phyloP scores from a whole-genome alignment of 257 asterid genomes.

The Paulownia fortunei region DNA sequence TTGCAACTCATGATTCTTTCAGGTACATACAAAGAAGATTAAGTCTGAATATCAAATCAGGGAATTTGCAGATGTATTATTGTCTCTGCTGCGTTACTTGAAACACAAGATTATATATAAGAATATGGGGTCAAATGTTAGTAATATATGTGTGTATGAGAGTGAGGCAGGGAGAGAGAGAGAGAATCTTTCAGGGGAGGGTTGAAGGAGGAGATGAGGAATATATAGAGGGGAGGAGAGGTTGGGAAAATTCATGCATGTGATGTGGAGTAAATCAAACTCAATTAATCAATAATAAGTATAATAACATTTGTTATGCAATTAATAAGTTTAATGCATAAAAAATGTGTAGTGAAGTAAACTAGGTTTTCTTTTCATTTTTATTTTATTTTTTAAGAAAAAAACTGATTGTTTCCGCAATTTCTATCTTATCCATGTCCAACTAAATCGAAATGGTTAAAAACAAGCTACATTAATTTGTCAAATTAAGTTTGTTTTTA shows the following conservation, averaged over 20 bases:
- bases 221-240: slow-evolving; percentile 31
- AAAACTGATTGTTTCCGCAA: too few relatives aligned
- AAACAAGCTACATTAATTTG: too few relatives aligned
- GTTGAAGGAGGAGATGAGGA: background rate
- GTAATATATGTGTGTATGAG: background rate
- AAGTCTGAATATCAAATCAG: background rate
- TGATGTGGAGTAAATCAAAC: slow-evolving; percentile 31
- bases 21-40: background rate
- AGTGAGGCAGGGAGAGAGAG: slow-evolving; percentile 13
- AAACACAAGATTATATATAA: background rate
- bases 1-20: slow-evolving; percentile 69
- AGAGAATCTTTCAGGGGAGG: background rate
- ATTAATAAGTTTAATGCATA: too few relatives aligned
- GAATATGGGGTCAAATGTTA: background rate
- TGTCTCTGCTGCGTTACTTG: background rate
- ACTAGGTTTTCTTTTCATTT: too few relatives aligned
- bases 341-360: too few relatives aligned
- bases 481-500: too few relatives aligned
- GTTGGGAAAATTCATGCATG: background rate
- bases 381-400: too few relatives aligned
- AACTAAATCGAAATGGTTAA: too few relatives aligned
- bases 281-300: too few relatives aligned
- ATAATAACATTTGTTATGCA: too few relatives aligned
- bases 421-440: too few relatives aligned
- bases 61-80: background rate